These are phyloP conservation scores for Lactarius hatsudake DNA, from an alignment of 768 basidiomycete species.

Conservation along the genomic window DNA sequence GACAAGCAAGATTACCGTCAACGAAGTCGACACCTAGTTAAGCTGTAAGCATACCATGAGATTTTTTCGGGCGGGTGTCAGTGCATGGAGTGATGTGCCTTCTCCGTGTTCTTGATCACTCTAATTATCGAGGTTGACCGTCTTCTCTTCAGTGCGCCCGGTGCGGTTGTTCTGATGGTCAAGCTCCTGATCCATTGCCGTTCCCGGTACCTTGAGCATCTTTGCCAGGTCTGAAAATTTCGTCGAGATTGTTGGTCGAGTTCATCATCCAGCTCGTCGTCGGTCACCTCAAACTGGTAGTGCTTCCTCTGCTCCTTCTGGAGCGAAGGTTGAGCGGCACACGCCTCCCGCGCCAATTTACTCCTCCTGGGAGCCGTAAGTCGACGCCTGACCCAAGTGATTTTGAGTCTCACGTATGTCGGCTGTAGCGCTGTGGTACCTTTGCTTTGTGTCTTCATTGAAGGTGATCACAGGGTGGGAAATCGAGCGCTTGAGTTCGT, in stretches of 20 bases:
- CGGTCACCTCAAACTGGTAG: constrained; percentile 90
- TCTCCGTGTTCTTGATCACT: constrained; percentile 79
- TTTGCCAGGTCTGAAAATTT: constrained; percentile 58
- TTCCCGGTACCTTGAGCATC: constrained; percentile 72
- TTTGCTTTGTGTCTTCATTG: constrained; percentile 87
- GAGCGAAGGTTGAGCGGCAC: constrained; percentile 47
- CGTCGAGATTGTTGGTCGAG: constrained; percentile 80
- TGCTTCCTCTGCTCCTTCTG: constrained; percentile 71
- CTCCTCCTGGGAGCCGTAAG: constrained; percentile 53
- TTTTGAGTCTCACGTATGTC: constrained; percentile 87
- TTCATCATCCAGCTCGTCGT: constrained; percentile 94
- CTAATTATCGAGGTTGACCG: constrained; percentile 67
- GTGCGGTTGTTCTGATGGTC: constrained; percentile 79
- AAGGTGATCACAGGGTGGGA: constrained; percentile 89
- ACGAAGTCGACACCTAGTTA: constrained; percentile 24
- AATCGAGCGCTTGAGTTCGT: constrained; percentile 92
- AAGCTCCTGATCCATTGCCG: constrained; percentile 84
- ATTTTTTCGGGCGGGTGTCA: background rate
- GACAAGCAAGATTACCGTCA: no score
- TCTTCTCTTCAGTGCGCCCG: constrained; percentile 79
- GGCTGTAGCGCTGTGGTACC: constrained; percentile 52
- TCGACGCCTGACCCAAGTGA: constrained; percentile 71
- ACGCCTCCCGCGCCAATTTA: no score
- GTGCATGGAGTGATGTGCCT: constrained; percentile 42
- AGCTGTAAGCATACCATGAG: constrained; percentile 30